These are phyloP conservation scores for Linderniella brevidens DNA, from an alignment of 257 asterid species.

Conservation along the genomic window DNA sequence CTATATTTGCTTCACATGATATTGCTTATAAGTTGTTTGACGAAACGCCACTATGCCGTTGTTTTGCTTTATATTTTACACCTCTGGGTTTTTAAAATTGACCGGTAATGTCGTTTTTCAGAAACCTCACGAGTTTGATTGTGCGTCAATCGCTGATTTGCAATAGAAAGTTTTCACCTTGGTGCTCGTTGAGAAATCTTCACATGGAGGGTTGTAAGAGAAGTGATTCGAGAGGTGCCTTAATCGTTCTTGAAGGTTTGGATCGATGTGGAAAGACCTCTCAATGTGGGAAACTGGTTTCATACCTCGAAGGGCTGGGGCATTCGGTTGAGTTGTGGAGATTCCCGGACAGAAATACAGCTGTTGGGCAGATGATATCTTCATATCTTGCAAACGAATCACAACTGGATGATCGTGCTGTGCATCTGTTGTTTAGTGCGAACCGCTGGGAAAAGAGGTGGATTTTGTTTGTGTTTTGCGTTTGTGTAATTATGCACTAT, in stretches of 20 bases:
- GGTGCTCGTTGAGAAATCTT: constrained; percentile 32
- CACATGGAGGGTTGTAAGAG: constrained; percentile 46
- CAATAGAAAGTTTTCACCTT: constrained; percentile 22
- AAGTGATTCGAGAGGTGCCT: constrained; percentile 60
- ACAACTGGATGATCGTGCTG: constrained; percentile 70
- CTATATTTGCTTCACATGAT: neutral
- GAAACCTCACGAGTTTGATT: constrained; percentile 20
- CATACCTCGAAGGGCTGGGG: constrained; percentile 46
- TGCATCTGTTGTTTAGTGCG: constrained; percentile 90
- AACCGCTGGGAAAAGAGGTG: constrained; percentile 98
- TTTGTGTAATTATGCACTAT: constrained; percentile 1
- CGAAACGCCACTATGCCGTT: constrained; percentile 11
- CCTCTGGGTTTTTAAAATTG: neutral
- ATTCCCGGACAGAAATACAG: constrained; percentile 86
- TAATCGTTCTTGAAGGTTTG: constrained; percentile 84
- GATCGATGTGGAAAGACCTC: constrained; percentile 92
- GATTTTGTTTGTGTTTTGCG: constrained; percentile 1
- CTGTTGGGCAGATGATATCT: constrained; percentile 90
- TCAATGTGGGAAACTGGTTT: constrained; percentile 46
- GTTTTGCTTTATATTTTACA: neutral
- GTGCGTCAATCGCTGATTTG: constrained; percentile 13
- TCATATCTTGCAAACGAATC: constrained; percentile 70
- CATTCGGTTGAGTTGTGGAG: constrained; percentile 77
- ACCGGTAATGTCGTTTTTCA: constrained; percentile 5
- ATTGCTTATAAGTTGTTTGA: constrained; percentile 13